phyloP scores from a whole-genome alignment of 2,329 filamentous ascomycete species.

The Trichothecium roseum region DNA sequence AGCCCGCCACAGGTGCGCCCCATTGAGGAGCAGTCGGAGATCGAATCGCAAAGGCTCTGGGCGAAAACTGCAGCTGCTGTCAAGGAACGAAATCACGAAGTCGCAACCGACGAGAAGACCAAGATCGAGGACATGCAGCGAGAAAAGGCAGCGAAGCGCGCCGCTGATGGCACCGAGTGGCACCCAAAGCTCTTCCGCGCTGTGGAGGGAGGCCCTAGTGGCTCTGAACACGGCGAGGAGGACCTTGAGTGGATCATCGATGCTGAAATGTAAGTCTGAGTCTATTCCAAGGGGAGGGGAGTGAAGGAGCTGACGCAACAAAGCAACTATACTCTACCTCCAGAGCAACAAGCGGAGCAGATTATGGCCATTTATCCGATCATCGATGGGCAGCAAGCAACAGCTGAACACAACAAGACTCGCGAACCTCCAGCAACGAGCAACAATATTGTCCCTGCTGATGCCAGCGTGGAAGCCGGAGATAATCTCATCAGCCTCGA shows the following conservation, averaged over 20 bases:
- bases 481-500: background rate
- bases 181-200: constrained; percentile 73
- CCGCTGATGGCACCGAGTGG: constrained; percentile 77
- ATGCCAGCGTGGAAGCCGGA: constrained; percentile 2
- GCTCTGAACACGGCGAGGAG: constrained; percentile 70
- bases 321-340: constrained; percentile 34
- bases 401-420: constrained; percentile 24
- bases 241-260: constrained; percentile 93
- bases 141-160: constrained; percentile 72
- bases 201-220: constrained; percentile 60
- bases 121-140: constrained; percentile 88
- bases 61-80: constrained; percentile 70
- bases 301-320: constrained; percentile 2
- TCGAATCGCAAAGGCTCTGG: constrained; percentile 88
- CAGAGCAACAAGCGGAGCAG: constrained; percentile 65
- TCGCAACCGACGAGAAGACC: constrained; percentile 92
- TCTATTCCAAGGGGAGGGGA: background rate
- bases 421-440: background rate
- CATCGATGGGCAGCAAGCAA: constrained; percentile 60
- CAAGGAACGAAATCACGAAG: constrained; percentile 72
- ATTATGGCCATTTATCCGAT: constrained; percentile 82
- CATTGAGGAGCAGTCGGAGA: constrained; percentile 74
- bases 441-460: background rate
- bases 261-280: constrained; percentile 59
- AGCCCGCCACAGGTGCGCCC: constrained; percentile 65